These are phyloP conservation scores for Puccinellia tenuiflora DNA, from an alignment of 176 grass and related monocot genomes.

Conservation along the genomic window DNA sequence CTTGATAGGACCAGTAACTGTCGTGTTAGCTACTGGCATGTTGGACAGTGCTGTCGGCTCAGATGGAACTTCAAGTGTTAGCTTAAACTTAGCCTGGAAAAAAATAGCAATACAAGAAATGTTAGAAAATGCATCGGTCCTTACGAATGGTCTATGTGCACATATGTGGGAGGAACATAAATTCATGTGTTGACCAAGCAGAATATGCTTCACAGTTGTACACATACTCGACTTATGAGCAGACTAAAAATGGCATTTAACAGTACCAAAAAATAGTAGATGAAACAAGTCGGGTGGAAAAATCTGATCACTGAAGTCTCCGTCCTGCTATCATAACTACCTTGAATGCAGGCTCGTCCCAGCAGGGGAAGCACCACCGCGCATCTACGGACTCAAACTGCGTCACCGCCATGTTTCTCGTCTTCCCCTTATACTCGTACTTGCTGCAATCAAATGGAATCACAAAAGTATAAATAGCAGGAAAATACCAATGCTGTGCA, in stretches of 20 bases:
- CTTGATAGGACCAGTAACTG: conserved; percentile 36
- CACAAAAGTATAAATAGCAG: background rate
- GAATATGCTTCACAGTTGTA: background rate
- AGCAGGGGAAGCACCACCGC: conserved; percentile 77
- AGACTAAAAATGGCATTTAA: background rate
- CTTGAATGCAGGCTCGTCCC: conserved; percentile 93
- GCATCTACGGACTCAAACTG: conserved; percentile 86
- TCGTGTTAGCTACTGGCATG: conserved; percentile 57
- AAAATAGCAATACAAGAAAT: background rate
- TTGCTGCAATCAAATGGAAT: conserved; percentile 35
- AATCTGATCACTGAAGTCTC: background rate
- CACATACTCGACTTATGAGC: background rate
- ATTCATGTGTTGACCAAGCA: background rate
- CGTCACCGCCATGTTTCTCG: conserved; percentile 69
- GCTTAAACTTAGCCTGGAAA: conserved; percentile 80
- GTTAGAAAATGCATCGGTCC: background rate
- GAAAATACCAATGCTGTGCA: background rate
- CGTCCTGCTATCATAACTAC: conserved; percentile 15
- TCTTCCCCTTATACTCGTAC: conserved; percentile 50
- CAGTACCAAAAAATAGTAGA: background rate
- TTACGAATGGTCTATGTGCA: background rate
- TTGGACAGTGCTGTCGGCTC: conserved; percentile 74
- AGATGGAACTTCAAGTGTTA: conserved; percentile 61
- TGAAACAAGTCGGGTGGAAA: background rate
- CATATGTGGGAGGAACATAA: conserved; percentile 2